Evolutionary conservation across 495 filamentous ascomycete genomes (phyloP), one percentile per base, ranked within the genome.

Genomic region (Penicillium simplicissimum): DNA sequence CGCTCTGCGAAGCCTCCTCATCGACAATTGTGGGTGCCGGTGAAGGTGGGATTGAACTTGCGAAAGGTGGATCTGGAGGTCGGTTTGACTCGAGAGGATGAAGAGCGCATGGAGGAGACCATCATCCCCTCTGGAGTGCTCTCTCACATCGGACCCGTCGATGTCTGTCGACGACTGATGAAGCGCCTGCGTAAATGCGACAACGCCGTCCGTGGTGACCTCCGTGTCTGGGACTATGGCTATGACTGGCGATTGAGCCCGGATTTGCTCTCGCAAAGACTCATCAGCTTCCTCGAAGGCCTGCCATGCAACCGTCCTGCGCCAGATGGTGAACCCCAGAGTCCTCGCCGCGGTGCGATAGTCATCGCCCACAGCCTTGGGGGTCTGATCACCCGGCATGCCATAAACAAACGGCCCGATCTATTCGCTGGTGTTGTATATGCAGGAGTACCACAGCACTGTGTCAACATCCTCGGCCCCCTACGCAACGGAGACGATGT

Each of bases 211-310:
- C 82, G 80, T 14, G 90, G 90, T 25, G 88, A 83, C 59, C 77
- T 97, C 1, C 81, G 92, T 40, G 85, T 97, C 3, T 89, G 90
- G 74, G 88, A 97, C 62, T 98, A 95, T 66, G 93, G 95, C 34
- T 98, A 96, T 69, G 94, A 98, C 72, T 98, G 94, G 94, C 85
- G 95, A 33, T 77, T 98, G 56, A 92, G 90, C 60, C 95, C 95
- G 1, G 84, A 90, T 66, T 75, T 94, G 1, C 82, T 96, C 3
- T 91, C 89, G 1, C 76, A 80, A 10, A 83, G 83, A 52, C 75
- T 98, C 7, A 83, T 88, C 31, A 69, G 79, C 34, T 97, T 89
- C 62, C 77, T 98, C 14, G 86, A 91, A 71, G 79, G 74, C 6
- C 77, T 98, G 2, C 90, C 86, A 1, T 93, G 86, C 43, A 97